Evolutionary conservation across 495 filamentous ascomycete species (phyloP).

Genomic region (Penicillium antarcticum): DNA sequence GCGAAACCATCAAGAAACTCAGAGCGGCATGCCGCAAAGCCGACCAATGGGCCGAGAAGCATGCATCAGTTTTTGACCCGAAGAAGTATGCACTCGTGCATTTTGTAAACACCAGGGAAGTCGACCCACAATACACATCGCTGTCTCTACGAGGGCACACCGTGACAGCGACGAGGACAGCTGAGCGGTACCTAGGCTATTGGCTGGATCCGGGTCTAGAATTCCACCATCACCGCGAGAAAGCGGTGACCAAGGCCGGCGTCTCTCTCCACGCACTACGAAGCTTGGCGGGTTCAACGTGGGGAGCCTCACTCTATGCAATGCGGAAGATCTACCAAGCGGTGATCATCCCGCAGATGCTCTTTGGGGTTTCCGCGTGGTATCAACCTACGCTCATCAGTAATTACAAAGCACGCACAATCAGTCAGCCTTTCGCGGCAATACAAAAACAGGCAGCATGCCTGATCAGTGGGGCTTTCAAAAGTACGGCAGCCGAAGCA

Average conservation of each 20-base stretch:
- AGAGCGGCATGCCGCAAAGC: not conserved
- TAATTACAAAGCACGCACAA: not conserved
- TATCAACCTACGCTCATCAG: not conserved
- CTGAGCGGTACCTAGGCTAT: not conserved
- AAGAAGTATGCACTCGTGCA: slow-evolving; percentile 15
- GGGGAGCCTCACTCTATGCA: not conserved
- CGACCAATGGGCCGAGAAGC: slow-evolving; percentile 2
- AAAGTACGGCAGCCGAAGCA: too few relatives aligned
- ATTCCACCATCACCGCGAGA: slow-evolving; percentile 2
- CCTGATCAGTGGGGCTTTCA: slow-evolving; percentile 7
- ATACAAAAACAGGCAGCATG: not conserved
- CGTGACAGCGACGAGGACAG: not conserved
- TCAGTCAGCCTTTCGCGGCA: not conserved
- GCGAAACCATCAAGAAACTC: slow-evolving; percentile 1
- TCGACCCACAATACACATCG: too few relatives aligned
- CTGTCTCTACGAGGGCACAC: not conserved
- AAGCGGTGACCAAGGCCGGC: not conserved
- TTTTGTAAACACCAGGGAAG: slow-evolving; percentile 4
- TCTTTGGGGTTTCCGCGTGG: not conserved
- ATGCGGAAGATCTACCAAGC: slow-evolving; percentile 1
- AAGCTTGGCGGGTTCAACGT: slow-evolving; percentile 5
- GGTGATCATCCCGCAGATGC: slow-evolving; percentile 8
- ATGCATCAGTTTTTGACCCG: slow-evolving; percentile 15
- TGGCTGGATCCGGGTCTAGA: slow-evolving; percentile 4
- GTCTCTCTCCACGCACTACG: not conserved